phyloP scores from a whole-genome alignment of 2,329 filamentous ascomycete species.

The Acarospora socialis region DNA sequence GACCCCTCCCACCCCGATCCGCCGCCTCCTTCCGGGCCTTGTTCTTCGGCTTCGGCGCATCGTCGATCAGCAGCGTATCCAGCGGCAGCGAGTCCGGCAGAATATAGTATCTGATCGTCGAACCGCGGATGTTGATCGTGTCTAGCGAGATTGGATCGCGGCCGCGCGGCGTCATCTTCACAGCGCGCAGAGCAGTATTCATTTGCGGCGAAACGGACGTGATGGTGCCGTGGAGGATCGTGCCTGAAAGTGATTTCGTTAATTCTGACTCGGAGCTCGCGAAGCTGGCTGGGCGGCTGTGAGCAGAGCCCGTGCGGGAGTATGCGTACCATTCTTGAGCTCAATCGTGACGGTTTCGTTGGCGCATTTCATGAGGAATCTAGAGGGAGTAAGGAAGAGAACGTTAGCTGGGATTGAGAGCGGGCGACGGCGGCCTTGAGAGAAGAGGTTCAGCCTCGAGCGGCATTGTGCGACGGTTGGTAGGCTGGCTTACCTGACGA shows the following conservation, averaged over 20 bases:
- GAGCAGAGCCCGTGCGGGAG: too few species aligned
- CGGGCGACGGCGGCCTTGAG: slow-evolving; percentile 25
- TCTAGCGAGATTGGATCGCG: slow-evolving; percentile 81
- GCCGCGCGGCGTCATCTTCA: slow-evolving; percentile 88
- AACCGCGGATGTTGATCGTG: slow-evolving; percentile 92
- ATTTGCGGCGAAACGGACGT: slow-evolving; percentile 94
- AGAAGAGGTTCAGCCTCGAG: slow-evolving; percentile 31
- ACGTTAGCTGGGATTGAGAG: neutral
- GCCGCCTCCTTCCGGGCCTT: slow-evolving; percentile 85
- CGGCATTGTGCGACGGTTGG: slow-evolving; percentile 18
- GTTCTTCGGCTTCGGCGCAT: slow-evolving; percentile 97
- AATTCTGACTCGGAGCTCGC: slow-evolving; percentile 5
- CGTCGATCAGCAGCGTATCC: slow-evolving; percentile 90
- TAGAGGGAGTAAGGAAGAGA: slow-evolving; percentile 26
- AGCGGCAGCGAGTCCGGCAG: slow-evolving; percentile 89
- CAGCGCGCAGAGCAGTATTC: slow-evolving; percentile 90
- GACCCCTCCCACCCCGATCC: slow-evolving; percentile 37
- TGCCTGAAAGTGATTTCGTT: slow-evolving; percentile 42
- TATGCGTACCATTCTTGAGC: slow-evolving; percentile 74
- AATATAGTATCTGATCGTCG: slow-evolving; percentile 91
- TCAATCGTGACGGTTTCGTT: slow-evolving; percentile 98
- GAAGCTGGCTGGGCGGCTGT: slow-evolving; percentile 2
- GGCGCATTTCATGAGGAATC: slow-evolving; percentile 98
- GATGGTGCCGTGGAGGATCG: slow-evolving; percentile 92
- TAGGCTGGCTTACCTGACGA: slow-evolving; percentile 62